Base-by-base conservation (phyloP, 78 protist species). In the Bigelowiella natans region DNA sequence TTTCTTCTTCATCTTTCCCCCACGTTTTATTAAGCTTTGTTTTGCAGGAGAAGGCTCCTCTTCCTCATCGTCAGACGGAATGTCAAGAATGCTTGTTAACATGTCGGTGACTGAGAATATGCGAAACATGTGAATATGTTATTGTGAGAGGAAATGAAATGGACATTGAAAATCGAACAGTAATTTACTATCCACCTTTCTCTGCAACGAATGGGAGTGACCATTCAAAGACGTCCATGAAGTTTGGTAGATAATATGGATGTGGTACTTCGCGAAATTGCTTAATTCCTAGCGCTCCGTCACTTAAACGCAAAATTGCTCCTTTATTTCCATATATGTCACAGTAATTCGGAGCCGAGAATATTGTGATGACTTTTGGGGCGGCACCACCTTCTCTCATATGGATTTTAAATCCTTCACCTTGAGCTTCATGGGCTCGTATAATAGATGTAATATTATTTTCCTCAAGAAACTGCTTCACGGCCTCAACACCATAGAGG, bases 361-460 rank as follows among this genome's bases (percentile, higher is more conserved):
- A 98, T 38, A 98, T 39, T 26, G 99, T 97, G 82, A 98, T 98
- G 39, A 98, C 97, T 18, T 98, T 90, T 40, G 99, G 99, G 34
- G 29, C 88, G 18, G 34, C 37, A 11, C 38, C 38, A 28, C 36
- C 38, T 34, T 86, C 36, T 90, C 94, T 94, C 63, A 83, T 63
- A 92, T 96, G 94, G 95, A 96, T 92, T 93, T 90, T 89, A 37
- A 2, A 92, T 37, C 97, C 96, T 29, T 94, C 93, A 34, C 90
- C 94, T 86, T 97, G 97, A 0, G 98, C 99, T 89, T 98, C 99
- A 88, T 98, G 99, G 31, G 98, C 99, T 38, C 99, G 95, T n/a
- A 98, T 95, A 1, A 98, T 91, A 0, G 98, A 96, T 29, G 96
- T 83, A 31, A 98, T 90, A 37, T 93, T 90, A 92, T 98, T 98